Percentiles rank a stretch among this genome's conserved stretches.
phyloP scores from a whole-genome alignment of 2,329 filamentous ascomycete species.

The Alternaria sp. region DNA sequence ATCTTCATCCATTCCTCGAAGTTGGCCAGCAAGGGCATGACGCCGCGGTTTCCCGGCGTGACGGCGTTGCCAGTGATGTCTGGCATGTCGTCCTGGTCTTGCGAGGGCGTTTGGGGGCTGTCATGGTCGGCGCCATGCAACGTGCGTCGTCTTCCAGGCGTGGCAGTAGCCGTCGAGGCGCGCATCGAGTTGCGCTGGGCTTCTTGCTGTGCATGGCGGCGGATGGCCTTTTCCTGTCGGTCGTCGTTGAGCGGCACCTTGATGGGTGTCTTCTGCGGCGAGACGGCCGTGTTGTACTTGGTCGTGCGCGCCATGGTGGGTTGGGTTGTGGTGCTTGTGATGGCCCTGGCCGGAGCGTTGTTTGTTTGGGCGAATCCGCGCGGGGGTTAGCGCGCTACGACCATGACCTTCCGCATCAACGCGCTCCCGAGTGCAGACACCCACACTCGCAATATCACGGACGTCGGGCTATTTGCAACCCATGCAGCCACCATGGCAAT shows the following conservation, averaged over 20 bases:
- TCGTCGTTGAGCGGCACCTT: conserved; percentile 94
- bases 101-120: conserved; percentile 61
- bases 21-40: conserved; percentile 88
- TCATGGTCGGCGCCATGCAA: conserved; percentile 60
- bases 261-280: conserved; percentile 58
- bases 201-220: conserved; percentile 87
- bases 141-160: conserved; percentile 72
- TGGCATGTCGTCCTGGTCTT: conserved; percentile 62
- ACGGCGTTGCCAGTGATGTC: conserved; percentile 76
- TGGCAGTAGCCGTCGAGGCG: conserved; percentile 71
- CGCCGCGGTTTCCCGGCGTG: conserved; percentile 94
- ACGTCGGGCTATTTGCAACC: conserved; percentile 3
- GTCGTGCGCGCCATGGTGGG: conserved; percentile 64
- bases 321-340: no score
- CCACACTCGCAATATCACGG: neutral
- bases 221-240: conserved; percentile 86
- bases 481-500: neutral
- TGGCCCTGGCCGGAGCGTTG: no score
- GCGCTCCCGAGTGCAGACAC: neutral
- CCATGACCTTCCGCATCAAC: neutral
- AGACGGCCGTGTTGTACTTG: conserved; percentile 56
- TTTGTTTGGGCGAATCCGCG: no score
- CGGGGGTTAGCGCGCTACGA: no score
- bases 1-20: conserved; percentile 99
- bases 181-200: conserved; percentile 93